Evolutionary conservation across 306 rosid species (phyloP).

Genomic region (Prosopis cineraria): DNA sequence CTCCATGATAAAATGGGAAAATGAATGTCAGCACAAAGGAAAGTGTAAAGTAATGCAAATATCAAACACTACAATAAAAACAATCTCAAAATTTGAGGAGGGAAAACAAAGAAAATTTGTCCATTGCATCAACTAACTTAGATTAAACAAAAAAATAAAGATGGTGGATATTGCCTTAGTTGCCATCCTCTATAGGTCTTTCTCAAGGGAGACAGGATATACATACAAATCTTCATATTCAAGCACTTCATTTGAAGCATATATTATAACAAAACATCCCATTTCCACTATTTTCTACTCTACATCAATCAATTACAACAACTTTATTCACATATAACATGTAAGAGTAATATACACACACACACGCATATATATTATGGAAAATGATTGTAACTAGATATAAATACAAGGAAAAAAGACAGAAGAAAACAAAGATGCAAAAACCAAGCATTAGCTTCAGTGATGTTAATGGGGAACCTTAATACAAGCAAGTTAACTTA

Average conservation of each 20-base stretch:
- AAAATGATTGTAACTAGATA: no score
- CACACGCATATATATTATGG: no score
- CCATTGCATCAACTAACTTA: no score
- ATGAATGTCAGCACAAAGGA: conserved; percentile 22
- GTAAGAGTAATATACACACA: no score
- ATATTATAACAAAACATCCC: background rate
- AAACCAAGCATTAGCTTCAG: no score
- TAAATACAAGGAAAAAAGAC: no score
- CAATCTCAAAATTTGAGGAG: conserved; percentile 3
- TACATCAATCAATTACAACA: background rate
- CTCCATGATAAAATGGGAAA: conserved; percentile 16
- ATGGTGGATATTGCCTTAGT: no score
- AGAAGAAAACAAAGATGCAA: no score
- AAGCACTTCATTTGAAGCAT: background rate
- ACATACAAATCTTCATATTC: conserved; percentile 9
- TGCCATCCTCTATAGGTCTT: background rate
- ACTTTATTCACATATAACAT: conserved; percentile 6
- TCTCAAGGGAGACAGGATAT: conserved; percentile 10
- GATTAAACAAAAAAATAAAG: no score
- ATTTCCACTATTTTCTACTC: background rate
- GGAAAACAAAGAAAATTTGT: no score
- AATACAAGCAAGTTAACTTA: no score
- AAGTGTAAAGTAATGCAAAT: background rate
- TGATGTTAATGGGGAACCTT: no score
- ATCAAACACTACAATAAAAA: background rate